Conservation (phyloP, 305 asterid species). For the Fraxinus sp. region DNA sequence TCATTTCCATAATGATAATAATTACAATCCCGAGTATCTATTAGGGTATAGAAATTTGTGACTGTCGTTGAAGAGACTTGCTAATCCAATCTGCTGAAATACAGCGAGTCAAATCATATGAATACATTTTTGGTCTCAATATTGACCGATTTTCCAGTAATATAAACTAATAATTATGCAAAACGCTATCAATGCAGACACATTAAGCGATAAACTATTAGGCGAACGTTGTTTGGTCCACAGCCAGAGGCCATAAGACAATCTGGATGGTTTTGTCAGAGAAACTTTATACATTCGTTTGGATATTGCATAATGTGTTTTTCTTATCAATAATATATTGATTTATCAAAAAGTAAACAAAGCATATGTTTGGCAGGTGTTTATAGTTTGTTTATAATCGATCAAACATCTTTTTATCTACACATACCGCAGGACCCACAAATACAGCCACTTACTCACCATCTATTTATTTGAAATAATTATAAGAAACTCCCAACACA, state of each 20-base stretch:
- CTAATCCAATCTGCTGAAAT: not conserved
- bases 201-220: not conserved
- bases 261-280: not conserved
- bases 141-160: not conserved
- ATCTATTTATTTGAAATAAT: not conserved
- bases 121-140: not conserved
- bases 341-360: not conserved
- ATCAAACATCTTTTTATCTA: not conserved
- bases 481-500: not conserved
- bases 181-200: not conserved
- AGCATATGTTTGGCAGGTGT: not conserved
- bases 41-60: not conserved
- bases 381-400: not conserved
- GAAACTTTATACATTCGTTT: not conserved
- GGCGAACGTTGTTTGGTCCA: not conserved
- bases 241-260: not conserved
- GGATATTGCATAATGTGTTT: not conserved
- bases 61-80: not conserved
- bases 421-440: not conserved
- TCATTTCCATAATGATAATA: conserved; percentile 8
- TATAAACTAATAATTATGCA: not conserved
- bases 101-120: not conserved
- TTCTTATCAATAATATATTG: not conserved
- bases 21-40: not conserved
- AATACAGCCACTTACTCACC: not conserved